Evolutionary conservation across 2,329 filamentous ascomycete species (phyloP), one percentile per base, ranked within the genome.

Genomic region (Fusarium proliferatum): DNA sequence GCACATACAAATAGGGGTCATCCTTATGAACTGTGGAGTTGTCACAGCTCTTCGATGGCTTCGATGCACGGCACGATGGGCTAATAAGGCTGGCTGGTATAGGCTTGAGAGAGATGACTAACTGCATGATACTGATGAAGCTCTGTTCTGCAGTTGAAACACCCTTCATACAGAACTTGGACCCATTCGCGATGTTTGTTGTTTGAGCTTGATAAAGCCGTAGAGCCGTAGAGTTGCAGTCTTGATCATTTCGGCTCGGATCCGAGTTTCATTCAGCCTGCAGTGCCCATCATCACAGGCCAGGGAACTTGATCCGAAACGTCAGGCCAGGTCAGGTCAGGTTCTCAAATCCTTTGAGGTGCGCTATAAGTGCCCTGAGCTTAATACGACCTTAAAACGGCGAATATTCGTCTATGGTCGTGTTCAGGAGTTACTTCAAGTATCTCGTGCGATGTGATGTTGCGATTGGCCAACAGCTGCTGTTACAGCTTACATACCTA

Each of bases 31-130:
- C 49, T 56, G 64, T 68, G 74, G 74, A 69, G 70, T 55, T 67
- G 69, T 64, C 46, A 63, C 72, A 69, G 67, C 58, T 64, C 59
- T 60, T 61, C 34, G 61, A 75, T 69, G 43, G 61, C 56, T 62
- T 59, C 45, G 61, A 73, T 67, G 42, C 64, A 62, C 49, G 15
- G 11, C 21, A 49, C 33, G 45, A 76, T 56, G 48, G 64, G 64
- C 60, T 59, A 67, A 69, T 55, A 67, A 70, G 67, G 64, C 69
- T 75, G 64, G 56, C 58, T 69, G 34, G 28, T 41, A 41, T 38
- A 28, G 62, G 64, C 64, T 69, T 68, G 51, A 60, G 61, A 66
- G 63, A 71, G 56, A 63, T 64, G 64, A 48, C 51, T 38, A 42
- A 36, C 36, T 65, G 67, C 66, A 70, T 69, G 41, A 56, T 48